These are phyloP conservation scores for Arabidopsis thaliana DNA, from an alignment of 345 rosid genomes.

Conservation along the genomic window TAIR10.1 NC_003070.9:18060001-18060500, in stretches of 20 bases:
- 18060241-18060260: conserved; percentile 7
- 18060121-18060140: conserved; percentile 90
- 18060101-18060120: conserved; percentile 93
- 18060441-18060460: background rate
- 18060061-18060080: conserved; percentile 84
- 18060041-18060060: conserved; percentile 54
- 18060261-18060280: background rate
- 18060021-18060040: background rate
- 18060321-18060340: background rate
- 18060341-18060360: background rate
- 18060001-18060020: background rate
- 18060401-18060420: background rate
- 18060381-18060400: background rate
- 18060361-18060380: background rate
- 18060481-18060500: conserved; percentile 93
- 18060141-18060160: conserved; percentile 80
- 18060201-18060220: conserved; percentile 79
- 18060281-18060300: background rate
- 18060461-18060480: conserved; percentile 60
- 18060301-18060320: background rate
- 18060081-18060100: conserved; percentile 75
- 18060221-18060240: conserved; percentile 83
- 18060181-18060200: conserved; percentile 96
- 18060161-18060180: conserved; percentile 89
- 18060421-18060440: background rate